These are phyloP conservation scores for Phialophora verrucosa DNA, from an alignment of 2,329 filamentous ascomycete genomes.

Conservation along the genomic window DNA sequence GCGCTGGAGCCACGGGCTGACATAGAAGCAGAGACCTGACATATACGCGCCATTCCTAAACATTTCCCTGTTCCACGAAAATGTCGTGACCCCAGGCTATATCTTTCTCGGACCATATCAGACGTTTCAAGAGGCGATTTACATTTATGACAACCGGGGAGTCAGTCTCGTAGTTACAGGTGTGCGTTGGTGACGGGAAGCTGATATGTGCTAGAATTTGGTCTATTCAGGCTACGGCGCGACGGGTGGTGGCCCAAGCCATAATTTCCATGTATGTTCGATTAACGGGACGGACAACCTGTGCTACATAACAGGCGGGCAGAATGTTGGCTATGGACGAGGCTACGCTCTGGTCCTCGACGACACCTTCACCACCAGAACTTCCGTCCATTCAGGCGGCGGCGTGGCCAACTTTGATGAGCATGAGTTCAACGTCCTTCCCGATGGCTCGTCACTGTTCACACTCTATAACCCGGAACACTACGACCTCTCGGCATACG, in stretches of 20 bases:
- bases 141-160: slow-evolving; percentile 59
- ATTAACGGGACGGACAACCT: slow-evolving; percentile 57
- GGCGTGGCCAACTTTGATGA: slow-evolving; percentile 48
- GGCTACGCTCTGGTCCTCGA: slow-evolving; percentile 61
- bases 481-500: slow-evolving; percentile 26
- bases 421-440: slow-evolving; percentile 59
- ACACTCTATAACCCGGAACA: slow-evolving; percentile 45
- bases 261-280: slow-evolving; percentile 56
- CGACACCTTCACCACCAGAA: slow-evolving; percentile 39
- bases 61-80: slow-evolving; percentile 41
- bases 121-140: slow-evolving; percentile 56
- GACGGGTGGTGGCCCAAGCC: slow-evolving; percentile 55
- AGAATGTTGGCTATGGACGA: slow-evolving; percentile 58
- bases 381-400: slow-evolving; percentile 28
- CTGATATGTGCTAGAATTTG: slow-evolving; percentile 47
- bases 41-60: slow-evolving; percentile 48
- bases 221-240: slow-evolving; percentile 58
- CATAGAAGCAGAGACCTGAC: slow-evolving; percentile 46
- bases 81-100: slow-evolving; percentile 54
- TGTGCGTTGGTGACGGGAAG: neutral
- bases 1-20: slow-evolving; percentile 2
- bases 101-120: slow-evolving; percentile 59
- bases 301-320: slow-evolving; percentile 59
- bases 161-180: slow-evolving; percentile 39
- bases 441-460: slow-evolving; percentile 49